Conservation (phyloP, 495 filamentous ascomycete genomes). For the Haplographium delicatum region DNA sequence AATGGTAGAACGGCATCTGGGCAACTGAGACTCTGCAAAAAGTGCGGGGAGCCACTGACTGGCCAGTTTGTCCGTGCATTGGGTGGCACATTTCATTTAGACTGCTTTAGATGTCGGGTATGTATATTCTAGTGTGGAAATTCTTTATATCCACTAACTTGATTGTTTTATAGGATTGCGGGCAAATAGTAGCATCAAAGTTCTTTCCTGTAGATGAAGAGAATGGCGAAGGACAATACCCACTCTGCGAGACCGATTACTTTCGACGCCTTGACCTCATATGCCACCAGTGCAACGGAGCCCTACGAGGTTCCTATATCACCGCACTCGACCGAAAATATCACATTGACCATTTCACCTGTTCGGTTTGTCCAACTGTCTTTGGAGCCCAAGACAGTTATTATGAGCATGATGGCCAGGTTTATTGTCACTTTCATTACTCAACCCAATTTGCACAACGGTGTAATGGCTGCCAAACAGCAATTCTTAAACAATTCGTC, state of each 20-base stretch:
- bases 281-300: conserved; percentile 87
- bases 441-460: conserved; percentile 95
- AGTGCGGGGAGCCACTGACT: conserved; percentile 78
- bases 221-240: conserved; percentile 79
- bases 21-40: conserved; percentile 68
- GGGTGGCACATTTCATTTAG: conserved; percentile 88
- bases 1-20: conserved; percentile 44
- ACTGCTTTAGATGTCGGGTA: conserved; percentile 97
- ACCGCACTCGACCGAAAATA: conserved; percentile 97
- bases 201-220: conserved; percentile 97
- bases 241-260: conserved; percentile 96
- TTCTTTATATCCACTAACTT: conserved; percentile 10
- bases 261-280: conserved; percentile 88
- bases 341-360: conserved; percentile 99
- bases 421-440: conserved; percentile 99
- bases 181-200: conserved; percentile 92
- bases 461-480: conserved; percentile 93
- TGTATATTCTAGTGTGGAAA: conserved; percentile 31
- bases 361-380: conserved; percentile 92
- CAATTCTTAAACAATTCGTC: conserved; percentile 99
- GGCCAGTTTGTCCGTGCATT: conserved; percentile 95
- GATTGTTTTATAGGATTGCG: conserved; percentile 72
- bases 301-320: conserved; percentile 95
- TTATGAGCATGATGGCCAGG: conserved; percentile 94
- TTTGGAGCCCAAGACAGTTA: conserved; percentile 98